A percentile compares a stretch with the other conserved stretches of the same genome.
Conservation (phyloP, 257 asterid species). For the Capsicum chinense region DNA sequence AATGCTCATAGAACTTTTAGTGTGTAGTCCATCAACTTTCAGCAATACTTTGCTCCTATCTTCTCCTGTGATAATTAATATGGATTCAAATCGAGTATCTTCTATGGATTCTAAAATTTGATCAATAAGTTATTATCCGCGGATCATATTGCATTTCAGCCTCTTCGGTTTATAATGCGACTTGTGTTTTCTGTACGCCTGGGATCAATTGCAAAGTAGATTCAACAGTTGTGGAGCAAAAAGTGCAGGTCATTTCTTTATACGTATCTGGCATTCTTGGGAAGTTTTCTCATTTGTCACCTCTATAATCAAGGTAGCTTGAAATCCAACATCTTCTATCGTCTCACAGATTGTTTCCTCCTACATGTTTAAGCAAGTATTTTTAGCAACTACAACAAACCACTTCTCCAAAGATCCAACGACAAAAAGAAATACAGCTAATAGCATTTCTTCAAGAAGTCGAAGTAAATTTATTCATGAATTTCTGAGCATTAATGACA, state of each 20-base stretch:
- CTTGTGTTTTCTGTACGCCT: constrained; percentile 44
- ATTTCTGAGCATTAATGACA: not conserved
- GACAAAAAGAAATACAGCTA: not conserved
- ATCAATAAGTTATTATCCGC: constrained; percentile 27
- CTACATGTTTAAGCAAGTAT: constrained; percentile 4
- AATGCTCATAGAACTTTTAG: constrained; percentile 37
- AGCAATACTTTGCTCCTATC: constrained; percentile 41
- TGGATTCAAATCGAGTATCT: constrained; percentile 44
- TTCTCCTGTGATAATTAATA: constrained; percentile 41
- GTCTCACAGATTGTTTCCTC: constrained; percentile 48
- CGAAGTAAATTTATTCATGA: not conserved
- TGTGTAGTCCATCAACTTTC: constrained; percentile 44
- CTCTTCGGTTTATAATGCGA: constrained; percentile 51
- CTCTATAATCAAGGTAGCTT: constrained; percentile 37
- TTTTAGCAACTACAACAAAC: not conserved
- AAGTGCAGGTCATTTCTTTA: constrained; percentile 53
- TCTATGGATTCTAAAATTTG: constrained; percentile 41
- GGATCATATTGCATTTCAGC: constrained; percentile 52
- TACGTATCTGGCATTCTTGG: constrained; percentile 44
- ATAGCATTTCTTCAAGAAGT: not conserved
- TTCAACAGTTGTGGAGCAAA: constrained; percentile 49
- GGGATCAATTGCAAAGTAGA: constrained; percentile 40
- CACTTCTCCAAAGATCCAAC: not conserved
- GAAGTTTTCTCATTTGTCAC: constrained; percentile 36
- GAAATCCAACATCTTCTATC: constrained; percentile 51